phyloP scores from a whole-genome alignment of 495 filamentous ascomycete species.

The Symbiotaphrina buchneri region DNA sequence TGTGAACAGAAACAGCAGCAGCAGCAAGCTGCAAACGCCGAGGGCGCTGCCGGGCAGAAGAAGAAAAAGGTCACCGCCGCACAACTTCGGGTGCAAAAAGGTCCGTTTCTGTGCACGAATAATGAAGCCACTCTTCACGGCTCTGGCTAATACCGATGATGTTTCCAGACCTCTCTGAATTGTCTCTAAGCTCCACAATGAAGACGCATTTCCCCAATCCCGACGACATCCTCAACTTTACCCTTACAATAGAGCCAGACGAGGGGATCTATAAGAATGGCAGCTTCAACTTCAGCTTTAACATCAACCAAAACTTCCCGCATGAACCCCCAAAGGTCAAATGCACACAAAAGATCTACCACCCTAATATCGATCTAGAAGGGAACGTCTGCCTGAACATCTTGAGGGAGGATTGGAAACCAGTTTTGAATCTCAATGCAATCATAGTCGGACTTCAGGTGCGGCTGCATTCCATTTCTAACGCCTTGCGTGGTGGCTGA shows the following conservation, averaged over 20 bases:
- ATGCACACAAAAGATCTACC: slow-evolving; percentile 96
- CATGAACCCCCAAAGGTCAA: slow-evolving; percentile 97
- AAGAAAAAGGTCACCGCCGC: slow-evolving; percentile 98
- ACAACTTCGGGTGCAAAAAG: slow-evolving; percentile 89
- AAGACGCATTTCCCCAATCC: slow-evolving; percentile 80
- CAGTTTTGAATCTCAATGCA: slow-evolving; percentile 86
- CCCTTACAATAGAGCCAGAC: slow-evolving; percentile 80
- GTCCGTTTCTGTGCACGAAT: slow-evolving; percentile 17
- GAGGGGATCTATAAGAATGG: slow-evolving; percentile 96
- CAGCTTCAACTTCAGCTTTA: slow-evolving; percentile 71
- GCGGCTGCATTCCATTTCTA: slow-evolving; percentile 7
- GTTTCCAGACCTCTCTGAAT: slow-evolving; percentile 53
- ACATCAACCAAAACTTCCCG: slow-evolving; percentile 84
- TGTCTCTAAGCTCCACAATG: slow-evolving; percentile 80
- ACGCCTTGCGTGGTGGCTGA: not conserved
- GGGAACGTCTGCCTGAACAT: slow-evolving; percentile 98
- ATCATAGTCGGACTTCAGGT: slow-evolving; percentile 90
- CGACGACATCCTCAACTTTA: slow-evolving; percentile 93
- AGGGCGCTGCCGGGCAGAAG: slow-evolving; percentile 46
- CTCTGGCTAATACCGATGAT: slow-evolving; percentile 1
- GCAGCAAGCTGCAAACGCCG: slow-evolving; percentile 74
- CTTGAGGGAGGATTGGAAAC: slow-evolving; percentile 95
- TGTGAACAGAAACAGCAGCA: slow-evolving; percentile 67
- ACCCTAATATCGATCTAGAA: slow-evolving; percentile 95
- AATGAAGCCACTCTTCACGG: not conserved